Percentiles rank a stretch among this genome's conserved stretches.
Evolutionary conservation across 1,139 yeast genomes (phyloP).

Genomic region (Scheffersomyces lignicola): DNA sequence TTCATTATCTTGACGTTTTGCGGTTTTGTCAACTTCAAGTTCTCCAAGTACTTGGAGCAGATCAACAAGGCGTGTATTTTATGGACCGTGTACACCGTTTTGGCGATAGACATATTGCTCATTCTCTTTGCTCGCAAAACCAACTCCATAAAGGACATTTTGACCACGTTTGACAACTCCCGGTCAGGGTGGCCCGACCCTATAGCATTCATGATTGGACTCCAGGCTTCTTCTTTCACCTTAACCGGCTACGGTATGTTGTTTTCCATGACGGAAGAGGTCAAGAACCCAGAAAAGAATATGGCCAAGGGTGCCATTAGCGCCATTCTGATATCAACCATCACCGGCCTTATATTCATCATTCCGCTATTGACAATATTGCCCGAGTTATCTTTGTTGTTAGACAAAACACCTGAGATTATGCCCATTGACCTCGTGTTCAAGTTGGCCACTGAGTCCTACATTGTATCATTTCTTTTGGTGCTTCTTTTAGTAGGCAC

Average conservation of each 20-base stretch:
- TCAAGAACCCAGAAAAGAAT: slow-evolving; percentile 68
- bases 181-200: slow-evolving; percentile 72
- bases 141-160: slow-evolving; percentile 57
- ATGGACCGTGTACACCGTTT: slow-evolving; percentile 75
- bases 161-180: slow-evolving; percentile 69
- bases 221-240: slow-evolving; percentile 77
- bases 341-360: slow-evolving; percentile 71
- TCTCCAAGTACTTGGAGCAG: slow-evolving; percentile 57
- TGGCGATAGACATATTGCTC: slow-evolving; percentile 63
- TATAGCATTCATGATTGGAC: slow-evolving; percentile 69
- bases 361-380: slow-evolving; percentile 69
- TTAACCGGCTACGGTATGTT: slow-evolving; percentile 82
- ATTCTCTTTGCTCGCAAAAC: slow-evolving; percentile 61
- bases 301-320: slow-evolving; percentile 77
- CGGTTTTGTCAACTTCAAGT: slow-evolving; percentile 61
- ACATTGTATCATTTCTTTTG: slow-evolving; percentile 64
- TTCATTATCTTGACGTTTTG: slow-evolving; percentile 56
- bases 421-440: slow-evolving; percentile 69
- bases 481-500: slow-evolving; percentile 70
- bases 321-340: slow-evolving; percentile 62
- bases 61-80: slow-evolving; percentile 67
- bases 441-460: slow-evolving; percentile 68
- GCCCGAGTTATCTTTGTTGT: slow-evolving; percentile 58
- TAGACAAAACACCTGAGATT: slow-evolving; percentile 63
- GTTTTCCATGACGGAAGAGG: slow-evolving; percentile 82